A percentile compares a stretch with the other conserved stretches of the same genome.
Evolutionary conservation across 2,329 filamentous ascomycete genomes (phyloP).

Genomic region (Pezicula radicicola): DNA sequence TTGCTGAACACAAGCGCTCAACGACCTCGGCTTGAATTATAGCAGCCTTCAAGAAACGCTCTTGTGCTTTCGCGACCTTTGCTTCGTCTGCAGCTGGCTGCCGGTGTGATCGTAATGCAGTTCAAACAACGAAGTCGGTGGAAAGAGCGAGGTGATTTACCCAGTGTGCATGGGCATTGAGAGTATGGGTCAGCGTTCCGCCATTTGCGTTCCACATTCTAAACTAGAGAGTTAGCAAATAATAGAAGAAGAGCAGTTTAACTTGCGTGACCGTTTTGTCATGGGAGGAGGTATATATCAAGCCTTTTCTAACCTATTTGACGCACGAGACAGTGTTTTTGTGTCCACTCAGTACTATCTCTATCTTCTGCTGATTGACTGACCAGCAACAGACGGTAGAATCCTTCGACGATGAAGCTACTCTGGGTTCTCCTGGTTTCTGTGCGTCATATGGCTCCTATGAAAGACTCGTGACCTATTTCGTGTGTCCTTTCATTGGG

Average conservation of each 20-base stretch:
- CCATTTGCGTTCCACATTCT: slow-evolving; percentile 76
- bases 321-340: slow-evolving; percentile 88
- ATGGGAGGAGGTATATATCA: slow-evolving; percentile 81
- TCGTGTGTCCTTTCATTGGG: slow-evolving; percentile 76
- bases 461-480: slow-evolving; percentile 82
- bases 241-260: too few relatives aligned
- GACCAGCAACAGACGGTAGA: slow-evolving; percentile 86
- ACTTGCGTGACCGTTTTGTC: slow-evolving; percentile 77
- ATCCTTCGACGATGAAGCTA: slow-evolving; percentile 90
- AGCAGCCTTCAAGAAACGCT: slow-evolving; percentile 83
- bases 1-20: slow-evolving; percentile 85
- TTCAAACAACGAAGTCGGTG: slow-evolving; percentile 85
- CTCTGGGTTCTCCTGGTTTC: slow-evolving; percentile 65
- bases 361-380: slow-evolving; percentile 71
- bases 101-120: slow-evolving; percentile 78
- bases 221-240: too few relatives aligned
- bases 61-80: slow-evolving; percentile 71
- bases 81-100: slow-evolving; percentile 67
- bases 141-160: slow-evolving; percentile 94
- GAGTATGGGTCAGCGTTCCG: slow-evolving; percentile 75
- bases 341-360: slow-evolving; percentile 83
- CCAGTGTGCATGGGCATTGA: slow-evolving; percentile 86
- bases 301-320: slow-evolving; percentile 87
- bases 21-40: slow-evolving; percentile 71
- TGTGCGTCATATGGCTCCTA: slow-evolving; percentile 95